Percentiles rank a stretch among this genome's conserved stretches.
Evolutionary conservation across 345 rosid species (phyloP).

Genomic region (Salix exigua): DNA sequence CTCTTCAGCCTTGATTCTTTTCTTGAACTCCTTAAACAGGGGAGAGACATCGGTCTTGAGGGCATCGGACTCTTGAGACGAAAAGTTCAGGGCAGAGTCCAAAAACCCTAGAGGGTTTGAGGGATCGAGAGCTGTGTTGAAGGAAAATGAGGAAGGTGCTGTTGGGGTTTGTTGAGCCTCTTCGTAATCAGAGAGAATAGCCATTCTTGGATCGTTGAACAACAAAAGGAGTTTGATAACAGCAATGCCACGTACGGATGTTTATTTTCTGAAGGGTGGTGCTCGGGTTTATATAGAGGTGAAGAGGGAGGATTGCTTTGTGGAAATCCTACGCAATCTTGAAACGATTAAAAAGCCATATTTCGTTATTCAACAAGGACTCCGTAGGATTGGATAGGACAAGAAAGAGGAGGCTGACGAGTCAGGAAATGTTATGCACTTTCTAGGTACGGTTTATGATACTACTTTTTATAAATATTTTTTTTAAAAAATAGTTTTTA

Average conservation of each 20-base stretch:
- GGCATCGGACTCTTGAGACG: not conserved
- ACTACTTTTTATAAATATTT: no score
- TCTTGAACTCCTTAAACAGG: not conserved
- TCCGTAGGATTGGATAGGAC: no score
- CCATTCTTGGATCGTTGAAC: constrained; percentile 8
- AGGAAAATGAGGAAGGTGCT: not conserved
- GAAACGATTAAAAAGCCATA: no score
- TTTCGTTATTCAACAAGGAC: no score
- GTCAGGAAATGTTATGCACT: no score
- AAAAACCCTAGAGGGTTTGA: constrained; percentile 5
- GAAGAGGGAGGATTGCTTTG: no score
- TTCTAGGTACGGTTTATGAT: no score
- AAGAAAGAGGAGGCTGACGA: no score
- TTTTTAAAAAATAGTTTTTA: no score
- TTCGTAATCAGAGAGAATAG: constrained; percentile 18
- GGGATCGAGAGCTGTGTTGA: not conserved
- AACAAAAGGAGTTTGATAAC: not conserved
- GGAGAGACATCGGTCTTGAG: not conserved
- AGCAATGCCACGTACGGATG: not conserved
- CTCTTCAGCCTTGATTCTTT: not conserved
- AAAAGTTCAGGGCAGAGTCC: not conserved
- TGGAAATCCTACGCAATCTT: no score
- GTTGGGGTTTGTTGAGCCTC: constrained; percentile 10
- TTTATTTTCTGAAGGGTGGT: no score
- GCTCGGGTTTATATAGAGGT: no score